A percentile compares a stretch with the other conserved stretches of the same genome.
Evolutionary conservation across 495 filamentous ascomycete species (phyloP).

Genomic region (Filosporella fistucella): DNA sequence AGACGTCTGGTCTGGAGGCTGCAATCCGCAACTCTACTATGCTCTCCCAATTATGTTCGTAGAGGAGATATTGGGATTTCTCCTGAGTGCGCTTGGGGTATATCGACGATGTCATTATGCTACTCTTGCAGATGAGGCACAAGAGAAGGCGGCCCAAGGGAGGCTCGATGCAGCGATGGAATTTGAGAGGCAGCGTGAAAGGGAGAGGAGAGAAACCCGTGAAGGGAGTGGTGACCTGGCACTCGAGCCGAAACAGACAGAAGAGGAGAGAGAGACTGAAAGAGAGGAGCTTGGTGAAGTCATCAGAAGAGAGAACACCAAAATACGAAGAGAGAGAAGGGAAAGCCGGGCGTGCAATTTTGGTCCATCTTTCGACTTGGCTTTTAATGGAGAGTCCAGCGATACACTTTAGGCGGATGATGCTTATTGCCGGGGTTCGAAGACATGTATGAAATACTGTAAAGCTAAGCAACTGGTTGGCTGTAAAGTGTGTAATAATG

Average conservation of each 20-base stretch:
- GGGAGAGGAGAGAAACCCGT: conserved; percentile 5
- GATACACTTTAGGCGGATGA: too few relatives aligned
- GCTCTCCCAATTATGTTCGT: conserved; percentile 41
- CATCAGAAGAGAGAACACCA: conserved; percentile 1
- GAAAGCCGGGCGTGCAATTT: conserved; percentile 8
- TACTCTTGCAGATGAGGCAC: conserved; percentile 28
- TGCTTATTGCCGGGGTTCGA: too few relatives aligned
- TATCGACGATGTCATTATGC: conserved; percentile 35
- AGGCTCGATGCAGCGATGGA: conserved; percentile 27
- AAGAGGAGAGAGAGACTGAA: background rate
- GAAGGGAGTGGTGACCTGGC: background rate
- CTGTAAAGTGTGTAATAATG: too few relatives aligned
- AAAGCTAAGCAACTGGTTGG: too few relatives aligned
- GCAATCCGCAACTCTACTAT: conserved; percentile 37
- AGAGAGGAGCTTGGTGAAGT: conserved; percentile 4
- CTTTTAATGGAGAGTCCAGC: too few relatives aligned
- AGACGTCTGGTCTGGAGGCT: conserved; percentile 45
- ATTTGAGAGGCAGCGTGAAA: conserved; percentile 16
- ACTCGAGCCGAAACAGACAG: background rate
- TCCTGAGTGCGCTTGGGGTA: conserved; percentile 32
- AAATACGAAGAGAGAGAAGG: conserved; percentile 3
- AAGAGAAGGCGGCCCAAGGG: conserved; percentile 23
- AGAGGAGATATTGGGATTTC: conserved; percentile 30
- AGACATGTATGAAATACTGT: too few relatives aligned
- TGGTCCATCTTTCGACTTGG: conserved; percentile 22